Base-by-base conservation (phyloP, 306 rosid genomes). In the Chamaecrista fasciculata region DNA sequence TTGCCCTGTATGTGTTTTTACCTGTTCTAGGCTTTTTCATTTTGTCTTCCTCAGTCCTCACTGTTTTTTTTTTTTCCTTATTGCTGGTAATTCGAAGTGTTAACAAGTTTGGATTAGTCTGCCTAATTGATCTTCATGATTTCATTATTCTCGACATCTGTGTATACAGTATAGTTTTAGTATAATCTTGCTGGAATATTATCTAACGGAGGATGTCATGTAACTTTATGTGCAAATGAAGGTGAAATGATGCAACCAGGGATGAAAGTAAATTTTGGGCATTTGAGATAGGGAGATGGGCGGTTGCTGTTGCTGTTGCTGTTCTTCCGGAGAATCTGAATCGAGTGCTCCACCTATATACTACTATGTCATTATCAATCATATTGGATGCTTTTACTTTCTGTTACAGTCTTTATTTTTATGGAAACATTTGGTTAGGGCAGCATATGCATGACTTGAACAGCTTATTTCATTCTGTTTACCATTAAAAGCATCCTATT, bases 231-330 rank as follows among this genome's bases (percentile, higher is more conserved):
- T 75, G 62, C 39, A 66, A 66, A 74, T 79, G 57, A 79, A 81
- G 87, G 82, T 85, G 82, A 79, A 66, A 79, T 62, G 77, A 76
- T 72, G 81, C 78, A 29, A 7, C 59, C 33, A 33, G 67, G 69
- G 73, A 66, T 31, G 1, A 58, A 58, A 55, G 68, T 76, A 62
- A 49, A 67, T 67, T 75, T 47, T 69, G 73, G 49, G 68, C 69
- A 48, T 64, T 64, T 57, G 70, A 72, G 80, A 62, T 82, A 84
- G 70, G 19, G 75, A 62, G 66, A 88, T 88, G 95, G 95, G 95
- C 69, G 84, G 86, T 60, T 88, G 91, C 76, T 88, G 95, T 64
- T 88, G 50, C 50, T 44, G 19, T 33, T 66, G 95, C 7, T 88
- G 89, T 83, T 70, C 86, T 71, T 70, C 81, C 33, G 80, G 61